Conservation (phyloP, 169 alveolate species). For the Plasmodium fragile region DNA sequence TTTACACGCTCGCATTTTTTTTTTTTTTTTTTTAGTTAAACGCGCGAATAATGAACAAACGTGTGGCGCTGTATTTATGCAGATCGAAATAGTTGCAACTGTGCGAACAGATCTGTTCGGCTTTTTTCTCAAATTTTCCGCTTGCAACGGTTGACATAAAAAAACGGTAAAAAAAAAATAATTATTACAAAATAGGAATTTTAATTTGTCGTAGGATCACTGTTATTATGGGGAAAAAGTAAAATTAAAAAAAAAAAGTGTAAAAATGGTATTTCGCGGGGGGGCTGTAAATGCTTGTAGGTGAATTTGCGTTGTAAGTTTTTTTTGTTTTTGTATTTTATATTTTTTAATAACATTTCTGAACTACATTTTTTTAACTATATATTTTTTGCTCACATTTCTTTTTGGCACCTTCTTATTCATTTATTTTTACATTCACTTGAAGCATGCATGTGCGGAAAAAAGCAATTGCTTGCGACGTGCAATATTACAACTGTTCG, state of each 20-base stretch:
- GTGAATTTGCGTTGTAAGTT: background rate
- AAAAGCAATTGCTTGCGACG: background rate
- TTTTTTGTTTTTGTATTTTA: background rate
- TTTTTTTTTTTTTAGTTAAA: background rate
- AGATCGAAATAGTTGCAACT: constrained; percentile 22
- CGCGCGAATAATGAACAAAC: background rate
- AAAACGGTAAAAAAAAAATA: constrained; percentile 18
- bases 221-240: constrained; percentile 4
- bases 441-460: background rate
- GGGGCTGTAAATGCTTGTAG: background rate
- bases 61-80: background rate
- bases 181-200: constrained; percentile 17
- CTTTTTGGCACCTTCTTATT: background rate
- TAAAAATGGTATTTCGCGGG: background rate
- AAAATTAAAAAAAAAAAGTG: background rate
- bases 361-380: background rate
- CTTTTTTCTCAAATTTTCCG: background rate
- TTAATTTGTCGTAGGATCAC: constrained; percentile 46
- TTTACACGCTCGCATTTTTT: background rate
- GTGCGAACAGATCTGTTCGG: background rate
- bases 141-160: background rate
- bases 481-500: background rate
- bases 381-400: background rate
- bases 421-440: background rate
- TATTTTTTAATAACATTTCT: background rate